Evolutionary conservation across 495 filamentous ascomycete species (phyloP).

Genomic region (Endocarpon pusillum): DNA sequence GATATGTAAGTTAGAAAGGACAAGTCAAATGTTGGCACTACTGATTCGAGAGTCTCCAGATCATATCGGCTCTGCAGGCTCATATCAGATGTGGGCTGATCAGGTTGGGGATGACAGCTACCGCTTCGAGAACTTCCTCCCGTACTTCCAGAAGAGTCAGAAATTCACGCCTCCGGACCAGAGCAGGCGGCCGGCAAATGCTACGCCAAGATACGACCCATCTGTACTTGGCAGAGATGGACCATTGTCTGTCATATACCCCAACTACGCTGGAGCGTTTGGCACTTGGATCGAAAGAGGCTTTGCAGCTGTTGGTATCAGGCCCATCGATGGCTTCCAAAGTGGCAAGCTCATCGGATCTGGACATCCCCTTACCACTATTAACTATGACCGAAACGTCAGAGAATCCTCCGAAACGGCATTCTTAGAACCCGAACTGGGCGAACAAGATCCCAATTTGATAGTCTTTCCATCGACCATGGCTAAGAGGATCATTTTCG

Average conservation of each 20-base stretch:
- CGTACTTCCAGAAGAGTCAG: conserved; percentile 34
- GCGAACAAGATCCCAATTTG: background rate
- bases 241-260: conserved; percentile 33
- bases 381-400: conserved; percentile 9
- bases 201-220: conserved; percentile 25
- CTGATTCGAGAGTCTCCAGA: conserved; percentile 1
- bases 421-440: conserved; percentile 11
- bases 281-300: conserved; percentile 19
- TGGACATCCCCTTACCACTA: conserved; percentile 14
- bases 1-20: no score
- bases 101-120: conserved; percentile 37
- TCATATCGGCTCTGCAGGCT: conserved; percentile 21
- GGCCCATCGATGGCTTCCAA: conserved; percentile 15
- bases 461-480: conserved; percentile 5
- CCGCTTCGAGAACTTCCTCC: conserved; percentile 31
- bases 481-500: conserved; percentile 12
- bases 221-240: conserved; percentile 15
- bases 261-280: conserved; percentile 30
- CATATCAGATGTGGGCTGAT: conserved; percentile 39
- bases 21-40: no score
- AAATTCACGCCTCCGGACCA: conserved; percentile 34
- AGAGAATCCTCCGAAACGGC: conserved; percentile 16
- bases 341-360: conserved; percentile 9
- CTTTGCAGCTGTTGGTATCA: conserved; percentile 19
- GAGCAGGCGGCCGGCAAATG: conserved; percentile 19